Percentiles rank a stretch among this genome's conserved stretches.
phyloP scores from a whole-genome alignment of 495 filamentous ascomycete species.

The Hyaloscypha bicolor region DNA sequence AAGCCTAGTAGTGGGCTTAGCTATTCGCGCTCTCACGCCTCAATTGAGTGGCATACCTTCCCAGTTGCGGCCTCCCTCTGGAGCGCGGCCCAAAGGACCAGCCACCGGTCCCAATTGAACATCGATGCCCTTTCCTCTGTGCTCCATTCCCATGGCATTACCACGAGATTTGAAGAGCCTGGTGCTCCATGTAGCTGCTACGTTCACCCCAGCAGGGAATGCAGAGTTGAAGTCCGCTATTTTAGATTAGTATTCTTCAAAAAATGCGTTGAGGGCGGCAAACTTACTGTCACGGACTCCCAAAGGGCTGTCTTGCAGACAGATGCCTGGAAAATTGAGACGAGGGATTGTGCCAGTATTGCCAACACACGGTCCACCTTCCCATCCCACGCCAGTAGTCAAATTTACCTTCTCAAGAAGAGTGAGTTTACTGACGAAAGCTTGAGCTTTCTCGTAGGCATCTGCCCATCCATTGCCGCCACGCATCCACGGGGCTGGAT shows the following conservation, averaged over 20 bases:
- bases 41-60: constrained; percentile 47
- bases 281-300: constrained; percentile 71
- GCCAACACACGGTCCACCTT: constrained; percentile 31
- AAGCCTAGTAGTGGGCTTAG: constrained; percentile 42
- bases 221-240: constrained; percentile 74
- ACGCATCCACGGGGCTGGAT: constrained; percentile 84
- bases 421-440: constrained; percentile 82
- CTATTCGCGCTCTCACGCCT: too few relatives aligned
- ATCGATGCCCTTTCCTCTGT: constrained; percentile 81
- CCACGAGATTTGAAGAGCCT: constrained; percentile 72
- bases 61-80: constrained; percentile 90
- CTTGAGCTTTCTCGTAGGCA: constrained; percentile 74
- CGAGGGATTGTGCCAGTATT: constrained; percentile 64
- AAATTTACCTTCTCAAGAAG: constrained; percentile 91
- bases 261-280: background rate
- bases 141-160: constrained; percentile 77
- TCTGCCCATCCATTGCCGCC: constrained; percentile 74
- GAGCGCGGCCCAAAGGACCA: constrained; percentile 75
- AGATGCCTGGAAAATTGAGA: constrained; percentile 78
- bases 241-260: background rate
- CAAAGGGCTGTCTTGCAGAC: constrained; percentile 88
- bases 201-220: constrained; percentile 81
- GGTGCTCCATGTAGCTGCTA: constrained; percentile 69
- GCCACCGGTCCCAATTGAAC: constrained; percentile 88
- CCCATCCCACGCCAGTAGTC: constrained; percentile 81